Percentiles rank a stretch among this genome's conserved stretches.
These are phyloP conservation scores for Aschersonia sp. DNA, from an alignment of 2,329 filamentous ascomycete species.

Conservation along the genomic window DNA sequence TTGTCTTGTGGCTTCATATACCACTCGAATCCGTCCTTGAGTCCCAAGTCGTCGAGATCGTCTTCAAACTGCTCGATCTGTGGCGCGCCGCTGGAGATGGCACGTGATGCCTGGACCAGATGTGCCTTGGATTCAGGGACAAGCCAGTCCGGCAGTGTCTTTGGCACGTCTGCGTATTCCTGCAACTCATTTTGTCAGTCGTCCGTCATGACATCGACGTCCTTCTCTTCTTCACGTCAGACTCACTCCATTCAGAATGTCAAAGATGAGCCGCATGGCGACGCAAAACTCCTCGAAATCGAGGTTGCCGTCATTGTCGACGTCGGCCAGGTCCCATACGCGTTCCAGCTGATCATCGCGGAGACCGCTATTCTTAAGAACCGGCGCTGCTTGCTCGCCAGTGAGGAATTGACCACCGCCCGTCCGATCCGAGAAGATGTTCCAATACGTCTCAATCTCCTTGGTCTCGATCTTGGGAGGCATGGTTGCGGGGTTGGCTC, in stretches of 20 bases:
- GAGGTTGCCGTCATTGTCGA: conserved; percentile 91
- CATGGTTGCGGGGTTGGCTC: conserved; percentile 20
- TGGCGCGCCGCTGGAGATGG: conserved; percentile 63
- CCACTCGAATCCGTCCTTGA: conserved; percentile 98
- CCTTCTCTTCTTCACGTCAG: background rate
- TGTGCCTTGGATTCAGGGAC: conserved; percentile 91
- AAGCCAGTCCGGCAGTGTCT: conserved; percentile 81
- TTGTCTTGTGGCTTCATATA: conserved; percentile 94
- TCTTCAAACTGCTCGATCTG: conserved; percentile 78
- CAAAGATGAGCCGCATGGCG: conserved; percentile 95
- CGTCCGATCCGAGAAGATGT: conserved; percentile 45
- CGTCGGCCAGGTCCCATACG: conserved; percentile 94
- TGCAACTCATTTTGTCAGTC: conserved; percentile 17
- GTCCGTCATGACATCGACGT: background rate
- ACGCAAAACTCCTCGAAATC: conserved; percentile 99
- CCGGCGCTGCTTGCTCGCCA: conserved; percentile 45
- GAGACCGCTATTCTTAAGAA: conserved; percentile 48
- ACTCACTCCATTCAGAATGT: conserved; percentile 79
- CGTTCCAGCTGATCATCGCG: conserved; percentile 73
- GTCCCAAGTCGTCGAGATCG: conserved; percentile 64
- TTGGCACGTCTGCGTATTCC: conserved; percentile 86
- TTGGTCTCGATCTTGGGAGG: conserved; percentile 46
- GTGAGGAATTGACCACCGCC: conserved; percentile 45
- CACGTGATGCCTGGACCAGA: conserved; percentile 69
- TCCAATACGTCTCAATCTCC: conserved; percentile 53